Evolutionary conservation across 495 filamentous ascomycete species (phyloP).

Genomic region (Aspergillus leporis): DNA sequence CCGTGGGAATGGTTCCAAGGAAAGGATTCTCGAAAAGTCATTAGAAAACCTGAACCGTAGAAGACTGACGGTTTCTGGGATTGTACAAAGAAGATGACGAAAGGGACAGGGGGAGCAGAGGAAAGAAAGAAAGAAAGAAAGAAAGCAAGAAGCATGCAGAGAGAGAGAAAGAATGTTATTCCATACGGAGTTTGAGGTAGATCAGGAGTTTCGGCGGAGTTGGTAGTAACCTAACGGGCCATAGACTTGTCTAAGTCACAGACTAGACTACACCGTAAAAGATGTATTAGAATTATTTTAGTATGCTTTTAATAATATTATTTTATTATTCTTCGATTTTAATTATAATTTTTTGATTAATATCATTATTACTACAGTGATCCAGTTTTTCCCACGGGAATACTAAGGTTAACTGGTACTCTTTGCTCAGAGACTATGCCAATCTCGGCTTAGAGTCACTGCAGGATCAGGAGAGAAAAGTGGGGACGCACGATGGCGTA

Average conservation of each 20-base stretch:
- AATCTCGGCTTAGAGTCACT: background rate
- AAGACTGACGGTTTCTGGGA: conserved; percentile 4
- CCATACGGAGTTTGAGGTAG: background rate
- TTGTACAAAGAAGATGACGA: conserved; percentile 10
- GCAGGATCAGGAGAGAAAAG: conserved; percentile 14
- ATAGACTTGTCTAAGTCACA: too few relatives aligned
- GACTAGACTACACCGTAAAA: background rate
- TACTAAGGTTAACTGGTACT: background rate
- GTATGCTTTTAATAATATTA: too few relatives aligned
- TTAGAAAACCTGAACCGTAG: conserved; percentile 11
- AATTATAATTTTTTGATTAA: background rate
- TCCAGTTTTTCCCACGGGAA: background rate
- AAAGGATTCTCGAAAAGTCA: background rate
- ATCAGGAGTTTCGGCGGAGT: conserved; percentile 12
- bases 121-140: conserved; percentile 2
- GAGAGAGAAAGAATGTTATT: background rate
- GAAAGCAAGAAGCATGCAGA: conserved; percentile 13
- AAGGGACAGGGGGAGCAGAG: conserved; percentile 4
- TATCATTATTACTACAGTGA: background rate
- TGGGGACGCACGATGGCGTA: conserved; percentile 9
- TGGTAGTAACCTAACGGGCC: background rate
- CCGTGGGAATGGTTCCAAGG: conserved; percentile 5
- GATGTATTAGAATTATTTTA: conserved; percentile 1
- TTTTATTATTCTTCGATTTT: conserved; percentile 2
- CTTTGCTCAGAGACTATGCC: background rate